These are phyloP conservation scores for Pyrus pyrifolia DNA, from an alignment of 306 rosid genomes.

Conservation along the genomic window DNA sequence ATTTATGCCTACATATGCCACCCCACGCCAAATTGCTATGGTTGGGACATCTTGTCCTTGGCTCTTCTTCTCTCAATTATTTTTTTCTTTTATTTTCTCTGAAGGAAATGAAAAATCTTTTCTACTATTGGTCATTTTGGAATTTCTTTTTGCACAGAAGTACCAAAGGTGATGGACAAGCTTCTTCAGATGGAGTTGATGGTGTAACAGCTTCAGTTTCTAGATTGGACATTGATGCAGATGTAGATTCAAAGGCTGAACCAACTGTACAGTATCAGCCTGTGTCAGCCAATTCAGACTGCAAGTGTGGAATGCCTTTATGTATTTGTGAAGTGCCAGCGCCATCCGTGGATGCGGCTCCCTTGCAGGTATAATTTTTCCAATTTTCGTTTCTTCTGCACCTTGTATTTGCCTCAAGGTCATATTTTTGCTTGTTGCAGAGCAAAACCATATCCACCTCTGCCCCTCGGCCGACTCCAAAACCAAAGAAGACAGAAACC, in stretches of 20 bases:
- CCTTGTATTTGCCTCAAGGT: constrained; percentile 11
- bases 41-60: background rate
- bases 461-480: constrained; percentile 53
- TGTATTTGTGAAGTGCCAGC: constrained; percentile 86
- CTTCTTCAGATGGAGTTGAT: constrained; percentile 27
- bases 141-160: constrained; percentile 41
- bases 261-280: constrained; percentile 35
- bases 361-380: constrained; percentile 45
- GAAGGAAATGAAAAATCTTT: background rate
- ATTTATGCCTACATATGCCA: background rate
- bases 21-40: background rate
- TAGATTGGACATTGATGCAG: constrained; percentile 46
- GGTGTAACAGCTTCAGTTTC: constrained; percentile 51
- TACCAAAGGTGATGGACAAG: constrained; percentile 32
- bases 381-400: constrained; percentile 1
- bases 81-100: background rate
- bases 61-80: background rate
- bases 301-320: constrained; percentile 99
- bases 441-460: constrained; percentile 34
- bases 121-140: background rate
- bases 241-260: constrained; percentile 29
- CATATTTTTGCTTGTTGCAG: constrained; percentile 28
- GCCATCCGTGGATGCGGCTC: constrained; percentile 40
- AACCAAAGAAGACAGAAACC: constrained; percentile 62
- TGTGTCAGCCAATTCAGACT: constrained; percentile 38